Conservation (phyloP, 2,329 filamentous ascomycete species). For the Exutisphaerella laricina region DNA sequence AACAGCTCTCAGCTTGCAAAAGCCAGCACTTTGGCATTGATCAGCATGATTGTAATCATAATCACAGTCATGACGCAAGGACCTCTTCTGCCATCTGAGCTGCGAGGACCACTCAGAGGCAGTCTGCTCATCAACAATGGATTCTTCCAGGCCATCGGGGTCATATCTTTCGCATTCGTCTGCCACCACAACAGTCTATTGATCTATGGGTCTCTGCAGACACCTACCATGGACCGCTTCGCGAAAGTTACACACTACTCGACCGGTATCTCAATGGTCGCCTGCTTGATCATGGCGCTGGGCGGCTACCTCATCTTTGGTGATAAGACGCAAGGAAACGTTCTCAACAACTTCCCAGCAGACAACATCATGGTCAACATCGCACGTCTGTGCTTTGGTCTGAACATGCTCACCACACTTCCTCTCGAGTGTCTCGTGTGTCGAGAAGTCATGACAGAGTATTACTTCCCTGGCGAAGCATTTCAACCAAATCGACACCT, state of each 20-base stretch:
- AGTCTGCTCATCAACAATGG: constrained; percentile 75
- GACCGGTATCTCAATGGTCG: constrained; percentile 82
- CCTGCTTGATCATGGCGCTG: constrained; percentile 82
- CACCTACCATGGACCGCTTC: constrained; percentile 93
- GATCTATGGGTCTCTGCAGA: constrained; percentile 92
- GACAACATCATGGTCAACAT: constrained; percentile 93
- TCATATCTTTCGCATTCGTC: constrained; percentile 88
- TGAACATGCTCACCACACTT: constrained; percentile 98
- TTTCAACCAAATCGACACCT: constrained; percentile 82
- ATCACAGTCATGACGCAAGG: constrained; percentile 83
- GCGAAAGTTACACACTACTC: constrained; percentile 89
- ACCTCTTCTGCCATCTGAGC: constrained; percentile 63
- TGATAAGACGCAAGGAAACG: constrained; percentile 85
- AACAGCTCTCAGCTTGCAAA: constrained; percentile 68
- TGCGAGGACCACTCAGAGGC: constrained; percentile 64
- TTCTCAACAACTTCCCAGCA: constrained; percentile 93
- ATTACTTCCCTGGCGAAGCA: constrained; percentile 65
- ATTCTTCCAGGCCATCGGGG: constrained; percentile 91
- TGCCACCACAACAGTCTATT: constrained; percentile 93
- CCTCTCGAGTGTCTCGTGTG: constrained; percentile 97
- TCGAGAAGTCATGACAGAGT: constrained; percentile 90
- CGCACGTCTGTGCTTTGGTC: constrained; percentile 86
- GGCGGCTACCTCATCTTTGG: constrained; percentile 91
- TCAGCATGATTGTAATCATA: constrained; percentile 90
- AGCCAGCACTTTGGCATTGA: constrained; percentile 84